Evolutionary conservation across 805 yeast genomes (phyloP), one percentile per base, ranked within the genome.

Genomic region (Peterozyma xylosa): DNA sequence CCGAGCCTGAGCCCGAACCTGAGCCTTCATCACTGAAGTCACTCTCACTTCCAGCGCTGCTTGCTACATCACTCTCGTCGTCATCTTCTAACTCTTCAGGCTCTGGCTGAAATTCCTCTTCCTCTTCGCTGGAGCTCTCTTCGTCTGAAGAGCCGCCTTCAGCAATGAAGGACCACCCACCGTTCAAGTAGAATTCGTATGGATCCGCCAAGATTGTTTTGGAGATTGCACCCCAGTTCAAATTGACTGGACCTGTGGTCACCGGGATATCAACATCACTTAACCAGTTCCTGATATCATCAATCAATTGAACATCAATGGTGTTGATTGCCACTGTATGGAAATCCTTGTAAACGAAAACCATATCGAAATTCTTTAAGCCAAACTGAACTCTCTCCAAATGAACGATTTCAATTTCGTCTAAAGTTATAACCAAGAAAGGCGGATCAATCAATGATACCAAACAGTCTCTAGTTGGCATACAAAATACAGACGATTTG

Each of bases 371-470:
- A 66, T 93, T 93, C 68, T 89, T 89, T 58, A 93, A 75, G 2
- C 99, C 99, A 63, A 93, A 93, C 64, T 89, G 96, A 35, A 93
- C 96, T 71, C 99, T 85, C 73, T 93, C 99, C 56, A 93, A 71
- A 64, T 91, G 96, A 11, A 96, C 96, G 46, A 93, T 72, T 68
- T 93, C 99, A 47, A 93, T 86, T 55, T 93, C 98, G 49, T 80
- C 88, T 51, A 93, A 71, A 3, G 96, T 87, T 30, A 93, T 81
- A 35, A 91, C 98, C 61, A 90, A 68, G 59, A 90, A 93, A 41
- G 99, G 99, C 5, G 96, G 91, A 58, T 93, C 99, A 48, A 89
- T 77, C 50, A 93, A 74, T 67, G 91, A 98, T 39, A 93, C 85
- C 55, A 93, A 74, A 72, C 98, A 93, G 62, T 93, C 98, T 58